Conservation (phyloP, 2,329 filamentous ascomycete species). For the Huntiella decipiens region DNA sequence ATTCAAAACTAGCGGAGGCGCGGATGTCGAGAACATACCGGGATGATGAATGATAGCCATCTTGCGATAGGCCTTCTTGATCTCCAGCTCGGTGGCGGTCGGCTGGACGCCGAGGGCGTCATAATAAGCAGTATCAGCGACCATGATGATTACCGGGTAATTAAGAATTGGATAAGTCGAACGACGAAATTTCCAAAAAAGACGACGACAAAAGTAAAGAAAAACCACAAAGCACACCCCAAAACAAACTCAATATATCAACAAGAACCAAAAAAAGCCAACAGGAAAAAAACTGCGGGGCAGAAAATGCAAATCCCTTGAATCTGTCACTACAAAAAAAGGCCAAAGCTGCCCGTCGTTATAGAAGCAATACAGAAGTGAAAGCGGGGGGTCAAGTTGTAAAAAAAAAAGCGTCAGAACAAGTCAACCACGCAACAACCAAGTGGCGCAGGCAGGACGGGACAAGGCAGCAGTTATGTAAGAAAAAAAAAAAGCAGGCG, state of each 20-base stretch:
- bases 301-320: neutral
- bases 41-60: slow-evolving; percentile 86
- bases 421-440: too few species aligned
- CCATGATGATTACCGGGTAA: slow-evolving; percentile 36
- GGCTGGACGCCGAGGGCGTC: slow-evolving; percentile 70
- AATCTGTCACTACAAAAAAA: too few species aligned
- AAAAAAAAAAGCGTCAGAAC: too few species aligned
- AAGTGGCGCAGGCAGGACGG: too few species aligned
- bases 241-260: slow-evolving; percentile 10
- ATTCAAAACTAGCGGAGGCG: neutral
- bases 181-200: neutral
- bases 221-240: slow-evolving; percentile 9
- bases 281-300: neutral
- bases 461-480: too few species aligned
- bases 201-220: slow-evolving; percentile 1
- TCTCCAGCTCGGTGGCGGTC: slow-evolving; percentile 74
- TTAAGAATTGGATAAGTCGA: neutral
- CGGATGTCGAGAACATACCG: slow-evolving; percentile 28
- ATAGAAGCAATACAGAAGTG: too few species aligned
- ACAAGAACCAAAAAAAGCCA: slow-evolving; percentile 1
- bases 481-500: too few species aligned
- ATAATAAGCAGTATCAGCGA: slow-evolving; percentile 76
- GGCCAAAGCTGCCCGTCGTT: too few species aligned
- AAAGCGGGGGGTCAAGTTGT: too few species aligned
- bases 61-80: slow-evolving; percentile 94